These are phyloP conservation scores for Jamesozyma hellenica DNA, from an alignment of 805 yeast genomes.

Conservation along the genomic window DNA sequence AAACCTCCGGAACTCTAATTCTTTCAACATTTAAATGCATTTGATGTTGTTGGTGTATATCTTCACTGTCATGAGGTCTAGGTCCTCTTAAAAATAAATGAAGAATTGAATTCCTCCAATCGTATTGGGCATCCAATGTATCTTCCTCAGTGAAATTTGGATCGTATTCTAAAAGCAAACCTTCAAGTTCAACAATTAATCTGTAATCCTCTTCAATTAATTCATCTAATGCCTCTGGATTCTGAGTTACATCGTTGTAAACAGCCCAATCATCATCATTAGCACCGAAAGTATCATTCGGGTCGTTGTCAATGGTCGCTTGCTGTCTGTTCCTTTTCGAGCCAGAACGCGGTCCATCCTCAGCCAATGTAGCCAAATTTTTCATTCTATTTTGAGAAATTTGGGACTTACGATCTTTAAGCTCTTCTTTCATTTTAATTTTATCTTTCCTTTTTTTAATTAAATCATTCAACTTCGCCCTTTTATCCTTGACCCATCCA, in stretches of 20 bases:
- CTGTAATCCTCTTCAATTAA: constrained; percentile 65
- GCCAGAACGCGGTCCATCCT: constrained; percentile 37
- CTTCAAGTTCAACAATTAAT: constrained; percentile 53
- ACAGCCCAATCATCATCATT: constrained; percentile 93
- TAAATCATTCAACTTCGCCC: constrained; percentile 49
- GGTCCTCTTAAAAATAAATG: constrained; percentile 90
- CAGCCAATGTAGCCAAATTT: constrained; percentile 79
- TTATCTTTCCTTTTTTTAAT: constrained; percentile 58
- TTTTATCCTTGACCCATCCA: constrained; percentile 71
- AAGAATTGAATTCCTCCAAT: constrained; percentile 71
- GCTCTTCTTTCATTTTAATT: constrained; percentile 58
- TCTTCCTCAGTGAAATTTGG: constrained; percentile 81
- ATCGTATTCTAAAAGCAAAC: constrained; percentile 68
- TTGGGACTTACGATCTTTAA: constrained; percentile 78
- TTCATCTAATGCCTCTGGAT: constrained; percentile 57
- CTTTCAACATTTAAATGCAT: constrained; percentile 85
- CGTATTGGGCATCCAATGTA: constrained; percentile 67
- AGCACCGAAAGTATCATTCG: constrained; percentile 89
- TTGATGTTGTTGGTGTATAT: constrained; percentile 80
- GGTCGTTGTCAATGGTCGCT: constrained; percentile 77
- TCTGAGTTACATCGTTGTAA: constrained; percentile 71
- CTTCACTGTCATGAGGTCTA: constrained; percentile 70
- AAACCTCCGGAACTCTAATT: constrained; percentile 81
- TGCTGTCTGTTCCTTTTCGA: constrained; percentile 44
- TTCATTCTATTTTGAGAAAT: constrained; percentile 93